Conservation (phyloP, 2,329 filamentous ascomycete species). For the Colletotrichum horii region DNA sequence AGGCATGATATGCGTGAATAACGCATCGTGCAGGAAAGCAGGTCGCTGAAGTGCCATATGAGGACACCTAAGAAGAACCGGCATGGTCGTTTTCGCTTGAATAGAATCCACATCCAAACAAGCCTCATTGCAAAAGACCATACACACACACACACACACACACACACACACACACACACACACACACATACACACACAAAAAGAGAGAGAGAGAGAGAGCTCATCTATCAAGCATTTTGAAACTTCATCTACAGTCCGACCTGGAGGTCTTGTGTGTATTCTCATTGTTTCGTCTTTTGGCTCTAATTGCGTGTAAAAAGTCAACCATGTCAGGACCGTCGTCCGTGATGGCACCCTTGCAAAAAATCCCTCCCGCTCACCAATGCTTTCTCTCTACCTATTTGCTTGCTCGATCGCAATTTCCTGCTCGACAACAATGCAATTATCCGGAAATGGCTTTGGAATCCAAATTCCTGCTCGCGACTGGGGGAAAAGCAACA, state of each 20-base stretch:
- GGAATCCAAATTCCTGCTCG: conserved; percentile 16
- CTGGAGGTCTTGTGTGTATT: not conserved
- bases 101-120: conserved; percentile 1
- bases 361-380: not conserved
- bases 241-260: not conserved
- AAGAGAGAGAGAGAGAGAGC: not conserved
- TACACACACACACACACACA: no score
- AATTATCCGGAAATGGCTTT: conserved; percentile 19
- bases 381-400: not conserved
- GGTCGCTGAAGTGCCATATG: not conserved
- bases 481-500: not conserved
- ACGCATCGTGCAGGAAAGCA: not conserved
- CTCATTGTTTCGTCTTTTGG: not conserved
- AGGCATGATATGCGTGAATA: not conserved
- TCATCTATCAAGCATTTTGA: not conserved
- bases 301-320: not conserved
- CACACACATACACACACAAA: no score
- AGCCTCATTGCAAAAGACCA: no score
- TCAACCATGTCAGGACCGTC: not conserved
- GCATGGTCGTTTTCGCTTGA: not conserved
- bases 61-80: not conserved
- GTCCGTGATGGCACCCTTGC: not conserved
- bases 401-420: conserved; percentile 8
- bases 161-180: no score
- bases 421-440: conserved; percentile 14